These are phyloP conservation scores for Scorias spongiosa DNA, from an alignment of 2,329 filamentous ascomycete genomes.

Conservation along the genomic window DNA sequence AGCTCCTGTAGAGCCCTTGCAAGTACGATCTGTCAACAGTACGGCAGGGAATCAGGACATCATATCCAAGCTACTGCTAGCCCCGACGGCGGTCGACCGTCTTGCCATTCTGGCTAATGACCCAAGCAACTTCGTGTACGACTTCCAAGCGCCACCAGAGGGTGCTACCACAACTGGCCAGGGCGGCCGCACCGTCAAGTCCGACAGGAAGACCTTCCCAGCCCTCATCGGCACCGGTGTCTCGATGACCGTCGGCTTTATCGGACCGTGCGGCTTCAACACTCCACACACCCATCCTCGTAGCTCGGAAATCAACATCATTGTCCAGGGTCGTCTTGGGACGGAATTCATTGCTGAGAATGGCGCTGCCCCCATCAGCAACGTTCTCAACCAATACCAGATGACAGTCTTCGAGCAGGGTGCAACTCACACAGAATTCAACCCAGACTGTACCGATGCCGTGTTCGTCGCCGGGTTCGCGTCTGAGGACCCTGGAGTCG, in stretches of 20 bases:
- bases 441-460: slow-evolving; percentile 37
- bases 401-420: slow-evolving; percentile 42
- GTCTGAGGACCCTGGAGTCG: slow-evolving; percentile 37
- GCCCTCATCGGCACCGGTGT: slow-evolving; percentile 38
- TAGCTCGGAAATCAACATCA: slow-evolving; percentile 38
- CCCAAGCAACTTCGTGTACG: slow-evolving; percentile 30
- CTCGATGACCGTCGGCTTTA: slow-evolving; percentile 37
- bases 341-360: slow-evolving; percentile 36
- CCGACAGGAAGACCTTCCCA: slow-evolving; percentile 43
- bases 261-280: slow-evolving; percentile 41
- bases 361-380: slow-evolving; percentile 11
- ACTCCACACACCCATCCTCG: slow-evolving; percentile 42
- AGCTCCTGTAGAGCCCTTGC: background rate
- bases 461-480: slow-evolving; percentile 37
- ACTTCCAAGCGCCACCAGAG: slow-evolving; percentile 6
- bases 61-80: slow-evolving; percentile 5
- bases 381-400: slow-evolving; percentile 14
- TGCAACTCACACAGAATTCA: slow-evolving; percentile 40
- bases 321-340: slow-evolving; percentile 34
- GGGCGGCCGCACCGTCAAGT: slow-evolving; percentile 36
- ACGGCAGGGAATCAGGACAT: slow-evolving; percentile 2
- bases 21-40: slow-evolving; percentile 1
- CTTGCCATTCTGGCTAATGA: slow-evolving; percentile 22
- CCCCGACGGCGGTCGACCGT: slow-evolving; percentile 23
- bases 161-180: slow-evolving; percentile 22